Conservation (phyloP, 225 moss, liverwort and hornwort species). For the Thuidium tamariscinum region DNA sequence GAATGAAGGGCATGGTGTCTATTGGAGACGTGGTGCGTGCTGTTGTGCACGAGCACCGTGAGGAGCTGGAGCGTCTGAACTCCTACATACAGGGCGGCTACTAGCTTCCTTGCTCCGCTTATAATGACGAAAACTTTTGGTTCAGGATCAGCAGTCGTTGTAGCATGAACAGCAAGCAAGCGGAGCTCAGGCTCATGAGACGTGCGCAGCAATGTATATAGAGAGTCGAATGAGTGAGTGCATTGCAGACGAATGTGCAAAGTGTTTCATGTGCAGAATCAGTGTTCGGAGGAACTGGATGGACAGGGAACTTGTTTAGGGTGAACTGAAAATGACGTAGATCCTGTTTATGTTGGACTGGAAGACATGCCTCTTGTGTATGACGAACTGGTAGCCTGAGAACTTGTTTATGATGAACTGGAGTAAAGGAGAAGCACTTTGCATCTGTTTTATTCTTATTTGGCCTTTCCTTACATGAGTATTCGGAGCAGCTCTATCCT, state of each 20-base stretch:
- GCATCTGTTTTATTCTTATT: too few relatives aligned
- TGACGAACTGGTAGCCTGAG: not conserved
- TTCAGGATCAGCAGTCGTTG: not conserved
- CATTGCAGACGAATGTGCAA: not conserved
- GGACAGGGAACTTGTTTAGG: not conserved
- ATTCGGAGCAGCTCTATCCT: not conserved
- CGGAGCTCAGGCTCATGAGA: not conserved
- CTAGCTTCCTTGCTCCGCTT: conserved; percentile 7
- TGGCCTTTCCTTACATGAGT: not conserved
- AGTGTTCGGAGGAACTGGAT: not conserved
- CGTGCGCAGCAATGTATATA: not conserved
- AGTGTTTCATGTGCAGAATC: not conserved
- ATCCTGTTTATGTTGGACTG: not conserved
- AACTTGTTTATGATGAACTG: not conserved
- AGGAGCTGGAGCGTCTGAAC: conserved; percentile 73
- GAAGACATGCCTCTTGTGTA: not conserved
- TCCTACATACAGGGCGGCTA: conserved; percentile 78
- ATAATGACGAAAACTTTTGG: conserved; percentile 6
- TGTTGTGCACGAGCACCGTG: conserved; percentile 81
- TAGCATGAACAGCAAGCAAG: not conserved
- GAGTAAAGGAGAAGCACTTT: not conserved
- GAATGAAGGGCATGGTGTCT: conserved; percentile 98
- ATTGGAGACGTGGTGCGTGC: conserved; percentile 91
- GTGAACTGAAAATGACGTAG: too few relatives aligned
- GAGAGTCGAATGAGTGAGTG: not conserved